Conservation (phyloP, 306 rosid genomes). For the Canavalia gladiata region DNA sequence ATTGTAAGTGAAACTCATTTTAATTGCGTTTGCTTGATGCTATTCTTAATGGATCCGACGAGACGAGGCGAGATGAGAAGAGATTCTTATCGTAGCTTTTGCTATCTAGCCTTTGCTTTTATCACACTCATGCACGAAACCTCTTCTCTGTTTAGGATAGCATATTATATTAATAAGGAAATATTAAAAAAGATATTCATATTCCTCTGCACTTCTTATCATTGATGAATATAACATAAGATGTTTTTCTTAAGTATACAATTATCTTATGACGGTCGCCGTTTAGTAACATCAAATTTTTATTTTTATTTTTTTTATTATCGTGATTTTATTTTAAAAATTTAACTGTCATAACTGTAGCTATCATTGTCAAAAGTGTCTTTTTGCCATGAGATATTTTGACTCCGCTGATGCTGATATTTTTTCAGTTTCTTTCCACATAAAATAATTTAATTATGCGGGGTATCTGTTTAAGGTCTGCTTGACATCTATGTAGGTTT, state of each 20-base stretch:
- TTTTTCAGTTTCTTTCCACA: neutral
- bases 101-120: slow-evolving; percentile 14
- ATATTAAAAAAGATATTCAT: neutral
- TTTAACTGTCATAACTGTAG: neutral
- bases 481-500: no score
- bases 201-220: neutral
- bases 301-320: neutral
- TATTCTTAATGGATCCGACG: neutral
- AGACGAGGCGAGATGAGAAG: neutral
- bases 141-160: neutral
- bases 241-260: no score
- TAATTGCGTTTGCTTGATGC: neutral
- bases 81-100: slow-evolving; percentile 9
- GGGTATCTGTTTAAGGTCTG: no score
- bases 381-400: slow-evolving; percentile 19
- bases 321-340: neutral
- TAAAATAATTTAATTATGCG: neutral
- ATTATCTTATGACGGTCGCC: no score
- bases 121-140: neutral
- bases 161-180: neutral
- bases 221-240: neutral
- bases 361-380: neutral
- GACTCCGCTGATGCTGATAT: slow-evolving; percentile 24
- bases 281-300: neutral
- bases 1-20: neutral